Base-by-base conservation (phyloP, 495 filamentous ascomycete species). In the Aspergillus cavernicola region DNA sequence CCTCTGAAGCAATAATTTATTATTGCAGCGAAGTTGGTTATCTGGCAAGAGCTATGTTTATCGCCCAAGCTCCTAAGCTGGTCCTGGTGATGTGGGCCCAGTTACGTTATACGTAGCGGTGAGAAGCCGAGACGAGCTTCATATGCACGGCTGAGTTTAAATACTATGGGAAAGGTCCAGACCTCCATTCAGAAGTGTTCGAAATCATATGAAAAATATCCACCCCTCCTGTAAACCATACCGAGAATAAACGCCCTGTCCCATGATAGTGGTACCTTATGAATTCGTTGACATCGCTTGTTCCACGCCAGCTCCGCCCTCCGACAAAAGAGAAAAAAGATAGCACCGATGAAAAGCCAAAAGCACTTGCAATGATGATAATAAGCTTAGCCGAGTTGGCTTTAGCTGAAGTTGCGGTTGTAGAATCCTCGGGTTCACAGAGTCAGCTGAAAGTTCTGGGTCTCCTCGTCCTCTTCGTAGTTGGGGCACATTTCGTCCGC, bases 401-500 rank as follows among this genome's bases (percentile, higher is more conserved):
- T n/a, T n/a, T n/a, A n/a, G n/a, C n/a, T n/a, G n/a, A n/a, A n/a
- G n/a, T n/a, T n/a, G n/a, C n/a, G n/a, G n/a, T n/a, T n/a, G n/a
- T n/a, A n/a, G n/a, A n/a, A n/a, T n/a, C n/a, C n/a, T n/a, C n/a
- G n/a, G n/a, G n/a, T n/a, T 61, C 61, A 77, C 46, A 77, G 51
- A 11, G 68, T 71, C 22, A 77, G 63, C 59, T 77, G 73, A 58
- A 77, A 77, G 59, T 61, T 68, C 37, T 62, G 53, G 2, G 66
- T 59, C 36, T 77, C 73, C 20, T 73, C 73, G 45, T 75, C 73
- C 56, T 77, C 73, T 19, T 60, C 67, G 32, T 68, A 71, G 1
- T 59, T 66, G 0, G 60, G 70, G 32, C 72, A 62, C 28, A 18
- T 38, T 26, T 67, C 63, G 8, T 67, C 69, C 24, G 33, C 29